These are phyloP conservation scores for Prunus armeniaca DNA, from an alignment of 306 rosid genomes.

Conservation along the genomic window DNA sequence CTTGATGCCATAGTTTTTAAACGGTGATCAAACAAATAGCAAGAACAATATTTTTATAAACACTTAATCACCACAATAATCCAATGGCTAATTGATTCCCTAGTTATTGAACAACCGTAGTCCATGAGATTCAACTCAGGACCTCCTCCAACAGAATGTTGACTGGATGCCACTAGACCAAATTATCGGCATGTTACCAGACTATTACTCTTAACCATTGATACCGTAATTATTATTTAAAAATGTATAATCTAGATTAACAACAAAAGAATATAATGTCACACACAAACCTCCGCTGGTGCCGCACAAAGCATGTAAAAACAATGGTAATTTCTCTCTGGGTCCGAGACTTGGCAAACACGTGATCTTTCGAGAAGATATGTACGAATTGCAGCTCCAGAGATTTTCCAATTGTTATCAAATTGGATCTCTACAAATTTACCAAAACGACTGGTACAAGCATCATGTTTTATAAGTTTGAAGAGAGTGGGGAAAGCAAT, in stretches of 20 bases:
- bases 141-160: background rate
- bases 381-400: constrained; percentile 91
- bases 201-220: background rate
- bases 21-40: too few relatives aligned
- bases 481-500: constrained; percentile 11
- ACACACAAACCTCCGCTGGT: constrained; percentile 56
- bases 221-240: background rate
- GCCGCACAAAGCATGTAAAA: constrained; percentile 94
- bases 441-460: constrained; percentile 76
- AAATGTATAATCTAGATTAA: background rate
- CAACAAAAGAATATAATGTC: background rate
- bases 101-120: background rate
- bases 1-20: too few relatives aligned
- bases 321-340: constrained; percentile 92
- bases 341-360: constrained; percentile 83
- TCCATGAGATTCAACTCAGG: background rate
- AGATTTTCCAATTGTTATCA: constrained; percentile 76
- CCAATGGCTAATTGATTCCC: background rate
- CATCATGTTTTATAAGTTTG: constrained; percentile 21
- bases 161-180: background rate
- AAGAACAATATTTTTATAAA: too few relatives aligned
- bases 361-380: constrained; percentile 88
- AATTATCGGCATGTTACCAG: background rate
- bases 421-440: constrained; percentile 89
- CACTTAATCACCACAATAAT: too few relatives aligned